A percentile compares a stretch with the other conserved stretches of the same genome.
These are phyloP conservation scores for Botrytis fabae DNA, from an alignment of 2,329 filamentous ascomycete genomes.

Conservation along the genomic window DNA sequence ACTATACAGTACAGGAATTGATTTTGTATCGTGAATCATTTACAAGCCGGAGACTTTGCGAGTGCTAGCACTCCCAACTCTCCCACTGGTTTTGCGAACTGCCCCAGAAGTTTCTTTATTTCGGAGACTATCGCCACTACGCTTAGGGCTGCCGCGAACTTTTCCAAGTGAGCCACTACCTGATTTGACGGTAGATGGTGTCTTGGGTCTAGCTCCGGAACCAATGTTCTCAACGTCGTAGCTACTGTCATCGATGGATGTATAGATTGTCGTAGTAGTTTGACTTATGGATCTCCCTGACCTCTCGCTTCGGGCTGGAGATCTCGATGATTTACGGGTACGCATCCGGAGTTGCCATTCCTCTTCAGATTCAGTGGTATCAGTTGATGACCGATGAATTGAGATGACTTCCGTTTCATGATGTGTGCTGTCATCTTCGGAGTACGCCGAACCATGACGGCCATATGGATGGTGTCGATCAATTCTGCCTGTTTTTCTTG, in stretches of 20 bases:
- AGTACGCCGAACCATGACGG: conserved; percentile 51
- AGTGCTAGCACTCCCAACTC: conserved; percentile 58
- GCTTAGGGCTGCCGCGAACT: conserved; percentile 61
- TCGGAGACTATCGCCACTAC: conserved; percentile 51
- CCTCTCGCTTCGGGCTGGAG: conserved; percentile 59
- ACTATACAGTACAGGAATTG: conserved; percentile 36
- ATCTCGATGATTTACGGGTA: conserved; percentile 64
- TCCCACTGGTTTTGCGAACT: conserved; percentile 66
- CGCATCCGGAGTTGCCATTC: conserved; percentile 70
- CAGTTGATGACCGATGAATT: conserved; percentile 61
- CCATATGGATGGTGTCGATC: conserved; percentile 70
- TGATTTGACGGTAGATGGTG: conserved; percentile 57
- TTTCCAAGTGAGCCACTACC: conserved; percentile 55
- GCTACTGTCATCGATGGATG: conserved; percentile 63
- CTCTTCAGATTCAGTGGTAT: conserved; percentile 77
- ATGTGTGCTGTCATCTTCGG: conserved; percentile 54
- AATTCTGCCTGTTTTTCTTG: conserved; percentile 83
- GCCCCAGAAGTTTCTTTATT: conserved; percentile 53
- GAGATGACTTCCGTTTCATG: conserved; percentile 59
- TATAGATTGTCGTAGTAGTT: conserved; percentile 68
- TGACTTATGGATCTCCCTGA: conserved; percentile 67
- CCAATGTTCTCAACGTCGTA: conserved; percentile 73
- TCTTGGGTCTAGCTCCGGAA: conserved; percentile 48
- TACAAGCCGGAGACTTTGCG: conserved; percentile 41
- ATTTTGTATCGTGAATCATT: conserved; percentile 27